phyloP scores from a whole-genome alignment of 108 stramenopile species.

The Cafeteria roenbergensis region DNA sequence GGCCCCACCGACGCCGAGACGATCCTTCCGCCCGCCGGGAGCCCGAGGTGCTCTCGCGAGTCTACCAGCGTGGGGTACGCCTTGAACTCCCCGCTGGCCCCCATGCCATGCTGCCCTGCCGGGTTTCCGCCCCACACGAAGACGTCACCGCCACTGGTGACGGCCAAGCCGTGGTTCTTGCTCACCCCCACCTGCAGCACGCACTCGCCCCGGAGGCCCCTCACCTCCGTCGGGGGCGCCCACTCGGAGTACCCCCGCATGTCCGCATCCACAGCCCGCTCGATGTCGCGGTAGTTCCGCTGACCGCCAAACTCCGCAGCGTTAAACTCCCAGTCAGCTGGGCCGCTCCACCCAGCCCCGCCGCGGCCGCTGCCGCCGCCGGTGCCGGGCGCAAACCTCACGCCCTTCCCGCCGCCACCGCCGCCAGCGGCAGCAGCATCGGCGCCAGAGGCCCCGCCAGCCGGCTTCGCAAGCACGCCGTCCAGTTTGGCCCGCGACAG shows the following conservation, averaged over 20 bases:
- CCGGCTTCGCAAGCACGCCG: too few relatives aligned
- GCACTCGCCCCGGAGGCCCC: conserved; percentile 38
- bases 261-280: background rate
- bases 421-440: too few relatives aligned
- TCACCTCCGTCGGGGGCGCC: conserved; percentile 11
- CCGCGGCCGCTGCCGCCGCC: too few relatives aligned
- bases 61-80: conserved; percentile 1
- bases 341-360: too few relatives aligned
- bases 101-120: conserved; percentile 35
- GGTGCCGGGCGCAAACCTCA: too few relatives aligned
- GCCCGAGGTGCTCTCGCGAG: conserved; percentile 11
- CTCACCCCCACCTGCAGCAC: conserved; percentile 41
- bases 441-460: too few relatives aligned
- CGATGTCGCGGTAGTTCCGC: background rate
- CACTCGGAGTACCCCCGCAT: background rate
- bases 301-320: background rate
- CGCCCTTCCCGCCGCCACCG: too few relatives aligned
- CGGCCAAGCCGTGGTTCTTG: conserved; percentile 40
- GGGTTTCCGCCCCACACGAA: conserved; percentile 56
- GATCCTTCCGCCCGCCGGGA: background rate
- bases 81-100: conserved; percentile 11
- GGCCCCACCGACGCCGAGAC: background rate
- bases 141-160: conserved; percentile 55
- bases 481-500: too few relatives aligned
- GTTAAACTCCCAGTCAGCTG: too few relatives aligned